Evolutionary conservation across 495 filamentous ascomycete species (phyloP).

Genomic region (Alectoria sarmentosa): DNA sequence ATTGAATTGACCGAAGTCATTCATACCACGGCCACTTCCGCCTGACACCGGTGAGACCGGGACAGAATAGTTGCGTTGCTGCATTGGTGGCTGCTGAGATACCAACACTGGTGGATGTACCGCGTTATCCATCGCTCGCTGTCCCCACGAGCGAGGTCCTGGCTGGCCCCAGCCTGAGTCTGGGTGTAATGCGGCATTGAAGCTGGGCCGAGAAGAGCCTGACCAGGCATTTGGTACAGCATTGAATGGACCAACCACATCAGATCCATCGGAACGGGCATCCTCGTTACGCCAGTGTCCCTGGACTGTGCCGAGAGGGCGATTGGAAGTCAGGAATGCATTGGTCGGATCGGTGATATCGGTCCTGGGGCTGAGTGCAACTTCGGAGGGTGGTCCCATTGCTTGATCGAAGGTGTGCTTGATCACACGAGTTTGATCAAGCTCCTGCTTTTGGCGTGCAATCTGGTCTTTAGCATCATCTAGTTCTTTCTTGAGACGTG

Average conservation of each 20-base stretch:
- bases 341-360: constrained; percentile 46
- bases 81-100: constrained; percentile 24
- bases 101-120: constrained; percentile 22
- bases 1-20: constrained; percentile 32
- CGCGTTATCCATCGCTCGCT: constrained; percentile 13
- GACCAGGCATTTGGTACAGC: constrained; percentile 54
- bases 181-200: constrained; percentile 26
- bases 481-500: constrained; percentile 63
- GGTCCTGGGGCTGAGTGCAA: constrained; percentile 40
- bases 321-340: constrained; percentile 1
- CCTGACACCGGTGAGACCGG: constrained; percentile 33
- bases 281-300: constrained; percentile 43
- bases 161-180: constrained; percentile 26
- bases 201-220: constrained; percentile 30
- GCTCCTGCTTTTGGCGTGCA: constrained; percentile 73
- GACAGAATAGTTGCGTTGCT: constrained; percentile 39
- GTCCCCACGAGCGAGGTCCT: constrained; percentile 21
- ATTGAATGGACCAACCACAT: constrained; percentile 27
- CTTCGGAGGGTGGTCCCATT: constrained; percentile 55
- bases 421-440: constrained; percentile 67
- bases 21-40: constrained; percentile 28
- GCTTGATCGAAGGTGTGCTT: constrained; percentile 70
- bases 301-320: constrained; percentile 11
- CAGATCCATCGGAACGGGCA: constrained; percentile 54
- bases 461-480: constrained; percentile 73